phyloP scores from a whole-genome alignment of 2,329 filamentous ascomycete genomes.

The Colletotrichum sp. region DNA sequence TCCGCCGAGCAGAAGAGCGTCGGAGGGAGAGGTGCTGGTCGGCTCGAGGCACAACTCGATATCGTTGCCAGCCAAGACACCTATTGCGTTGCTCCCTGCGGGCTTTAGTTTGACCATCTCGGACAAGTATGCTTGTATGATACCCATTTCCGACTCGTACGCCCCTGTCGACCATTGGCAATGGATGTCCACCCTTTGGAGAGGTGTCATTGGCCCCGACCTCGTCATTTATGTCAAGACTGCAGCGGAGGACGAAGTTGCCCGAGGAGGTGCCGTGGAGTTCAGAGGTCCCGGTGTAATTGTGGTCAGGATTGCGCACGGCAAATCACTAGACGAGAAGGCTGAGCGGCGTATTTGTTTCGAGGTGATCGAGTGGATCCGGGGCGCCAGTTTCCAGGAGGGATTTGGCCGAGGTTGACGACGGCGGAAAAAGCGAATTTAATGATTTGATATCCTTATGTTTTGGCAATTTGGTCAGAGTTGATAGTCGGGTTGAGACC shows the following conservation, averaged over 20 bases:
- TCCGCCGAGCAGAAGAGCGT: constrained; percentile 9
- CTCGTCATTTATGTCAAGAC: constrained; percentile 72
- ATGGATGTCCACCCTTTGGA: constrained; percentile 95
- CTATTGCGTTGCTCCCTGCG: constrained; percentile 77
- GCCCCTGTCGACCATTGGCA: constrained; percentile 92
- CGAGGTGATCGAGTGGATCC: constrained; percentile 85
- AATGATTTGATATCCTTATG: neutral
- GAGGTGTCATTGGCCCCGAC: constrained; percentile 83
- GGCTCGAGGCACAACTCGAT: neutral
- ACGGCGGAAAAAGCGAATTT: neutral
- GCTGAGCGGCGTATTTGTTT: constrained; percentile 80
- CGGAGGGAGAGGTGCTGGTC: constrained; percentile 6
- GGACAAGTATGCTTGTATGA: constrained; percentile 74
- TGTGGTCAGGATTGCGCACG: constrained; percentile 53
- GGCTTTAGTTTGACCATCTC: constrained; percentile 82
- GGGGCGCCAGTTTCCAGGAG: constrained; percentile 48
- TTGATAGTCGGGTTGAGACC: neutral
- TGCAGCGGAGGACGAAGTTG: constrained; percentile 37
- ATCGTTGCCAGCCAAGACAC: constrained; percentile 45
- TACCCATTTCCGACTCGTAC: constrained; percentile 80
- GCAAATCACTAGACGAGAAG: constrained; percentile 65
- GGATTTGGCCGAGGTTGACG: constrained; percentile 18
- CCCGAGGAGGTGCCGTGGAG: constrained; percentile 57
- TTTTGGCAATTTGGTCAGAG: neutral
- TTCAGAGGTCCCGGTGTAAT: constrained; percentile 60